Evolutionary conservation across 192 early-diverging fungal genomes (phyloP).

Genomic region (Rhizophagus sp.): DNA sequence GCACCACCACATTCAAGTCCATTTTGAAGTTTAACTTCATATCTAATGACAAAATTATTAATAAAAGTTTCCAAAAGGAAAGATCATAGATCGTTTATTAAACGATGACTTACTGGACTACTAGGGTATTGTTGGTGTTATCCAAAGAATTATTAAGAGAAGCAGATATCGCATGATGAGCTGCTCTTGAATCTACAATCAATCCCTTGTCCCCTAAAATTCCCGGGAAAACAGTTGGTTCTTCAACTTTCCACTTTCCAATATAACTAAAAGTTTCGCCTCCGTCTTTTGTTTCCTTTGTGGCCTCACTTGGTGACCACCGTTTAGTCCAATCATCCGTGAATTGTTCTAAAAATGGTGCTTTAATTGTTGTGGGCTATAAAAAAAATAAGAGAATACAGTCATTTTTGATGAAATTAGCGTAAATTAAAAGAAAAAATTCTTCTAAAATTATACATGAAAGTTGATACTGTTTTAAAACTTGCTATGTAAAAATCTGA

Average conservation of each 20-base stretch:
- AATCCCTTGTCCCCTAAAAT: slow-evolving; percentile 74
- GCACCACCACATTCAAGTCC: slow-evolving; percentile 91
- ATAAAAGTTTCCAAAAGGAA: background rate
- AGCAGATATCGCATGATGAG: slow-evolving; percentile 87
- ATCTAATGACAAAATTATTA: slow-evolving; percentile 36
- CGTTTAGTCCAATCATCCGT: slow-evolving; percentile 53
- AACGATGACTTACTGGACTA: slow-evolving; percentile 64
- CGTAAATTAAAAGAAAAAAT: background rate
- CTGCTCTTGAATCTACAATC: slow-evolving; percentile 77
- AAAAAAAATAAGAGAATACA: background rate
- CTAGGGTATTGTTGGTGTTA: slow-evolving; percentile 69
- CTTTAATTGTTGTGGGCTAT: slow-evolving; percentile 63
- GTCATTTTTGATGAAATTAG: background rate
- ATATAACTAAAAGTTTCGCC: slow-evolving; percentile 68
- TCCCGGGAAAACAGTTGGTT: slow-evolving; percentile 54
- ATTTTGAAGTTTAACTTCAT: slow-evolving; percentile 87
- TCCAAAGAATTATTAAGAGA: slow-evolving; percentile 70
- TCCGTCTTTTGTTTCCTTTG: slow-evolving; percentile 75
- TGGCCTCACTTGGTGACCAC: slow-evolving; percentile 70
- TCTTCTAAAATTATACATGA: background rate
- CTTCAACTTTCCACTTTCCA: slow-evolving; percentile 81
- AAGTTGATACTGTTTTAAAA: background rate
- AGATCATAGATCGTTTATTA: background rate
- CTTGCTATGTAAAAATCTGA: background rate
- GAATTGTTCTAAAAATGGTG: slow-evolving; percentile 78